Evolutionary conservation across 495 filamentous ascomycete genomes (phyloP).

Genomic region (Penicillium longicatenatum): DNA sequence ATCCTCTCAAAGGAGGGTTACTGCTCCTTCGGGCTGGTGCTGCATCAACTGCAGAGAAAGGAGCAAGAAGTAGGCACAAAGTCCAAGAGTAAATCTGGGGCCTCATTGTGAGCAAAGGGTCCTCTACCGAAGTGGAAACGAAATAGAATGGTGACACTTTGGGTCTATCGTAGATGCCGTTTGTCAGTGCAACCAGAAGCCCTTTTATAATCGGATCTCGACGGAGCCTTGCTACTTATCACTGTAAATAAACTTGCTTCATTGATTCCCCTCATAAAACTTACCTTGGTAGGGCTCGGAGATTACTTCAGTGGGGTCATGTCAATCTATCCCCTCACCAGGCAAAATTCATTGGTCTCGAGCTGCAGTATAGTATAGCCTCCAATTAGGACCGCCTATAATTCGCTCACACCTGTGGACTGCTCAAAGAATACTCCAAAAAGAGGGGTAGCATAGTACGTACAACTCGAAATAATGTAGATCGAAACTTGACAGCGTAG

Average conservation of each 20-base stretch:
- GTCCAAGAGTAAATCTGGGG: neutral
- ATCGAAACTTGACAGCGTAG: neutral
- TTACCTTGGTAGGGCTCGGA: neutral
- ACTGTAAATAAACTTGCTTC: neutral
- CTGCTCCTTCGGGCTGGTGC: conserved; percentile 25
- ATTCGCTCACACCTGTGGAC: neutral
- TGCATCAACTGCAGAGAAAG: conserved; percentile 4
- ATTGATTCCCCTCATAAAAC: neutral
- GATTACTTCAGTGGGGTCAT: neutral
- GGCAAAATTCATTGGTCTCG: neutral
- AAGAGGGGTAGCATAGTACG: neutral
- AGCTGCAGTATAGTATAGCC: neutral
- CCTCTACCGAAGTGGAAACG: neutral
- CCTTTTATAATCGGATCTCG: neutral
- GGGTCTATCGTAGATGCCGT: neutral
- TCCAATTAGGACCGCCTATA: neutral
- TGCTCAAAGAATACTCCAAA: neutral
- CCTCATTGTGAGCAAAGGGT: neutral
- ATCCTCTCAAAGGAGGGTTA: conserved; percentile 39
- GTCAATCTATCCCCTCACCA: neutral
- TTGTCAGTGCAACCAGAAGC: neutral
- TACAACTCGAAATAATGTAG: neutral
- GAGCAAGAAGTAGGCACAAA: neutral
- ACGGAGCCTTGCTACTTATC: too few relatives aligned
- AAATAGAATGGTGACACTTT: neutral